Base-by-base conservation (phyloP, 768 basidiomycete species). In the Dacryopinax primogenitus region DNA sequence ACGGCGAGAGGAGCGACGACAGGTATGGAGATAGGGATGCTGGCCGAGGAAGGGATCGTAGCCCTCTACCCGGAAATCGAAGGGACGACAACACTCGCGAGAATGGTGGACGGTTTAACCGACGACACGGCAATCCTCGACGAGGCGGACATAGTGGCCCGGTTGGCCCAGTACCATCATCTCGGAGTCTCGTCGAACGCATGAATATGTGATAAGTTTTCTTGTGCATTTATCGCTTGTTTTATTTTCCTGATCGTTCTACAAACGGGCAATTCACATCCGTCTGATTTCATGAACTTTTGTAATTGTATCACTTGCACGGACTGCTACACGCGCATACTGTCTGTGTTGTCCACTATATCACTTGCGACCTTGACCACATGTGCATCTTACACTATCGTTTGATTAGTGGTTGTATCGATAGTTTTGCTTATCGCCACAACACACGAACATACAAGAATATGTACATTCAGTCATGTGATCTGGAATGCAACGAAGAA, bases 401-500 rank as follows among this genome's bases (percentile, higher is more conserved):
- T 44, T 23, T 23, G 41, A 44, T 44, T 18, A 18, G 18, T 32
- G 13, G 26, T 30, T 58, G 51, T 58, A 58, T 58, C 51, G 12
- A 3, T 58, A 30, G 26, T 6, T 15, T 47, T 13, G 23, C 26
- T 32, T 58, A 26, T 58, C 51, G 23, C 11, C 3, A 3, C 51
- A 28, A 15, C 26, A 58, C 26, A 30, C 26, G 51, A 13, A 58
- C 26, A 32, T 28, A 23, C 15, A 4, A 3, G 26, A 58, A 58
- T 58, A 13, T 30, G 23, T 44, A 18, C n/a, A 23, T 7, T 26
- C 26, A 26, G 26, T 58, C 51, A 58, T 58, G 51, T 58, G 51
- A 58, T 58, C 51, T 58, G 30, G 51, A 58, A 58, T 30, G 51
- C 11, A 28, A 58, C 51, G 13, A 58, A 13, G 51, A 58, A 58